Evolutionary conservation across 176 grass and related monocot genomes (phyloP), one percentile per base, ranked within the genome.

Genomic region (Tillandsia leiboldiana): DNA sequence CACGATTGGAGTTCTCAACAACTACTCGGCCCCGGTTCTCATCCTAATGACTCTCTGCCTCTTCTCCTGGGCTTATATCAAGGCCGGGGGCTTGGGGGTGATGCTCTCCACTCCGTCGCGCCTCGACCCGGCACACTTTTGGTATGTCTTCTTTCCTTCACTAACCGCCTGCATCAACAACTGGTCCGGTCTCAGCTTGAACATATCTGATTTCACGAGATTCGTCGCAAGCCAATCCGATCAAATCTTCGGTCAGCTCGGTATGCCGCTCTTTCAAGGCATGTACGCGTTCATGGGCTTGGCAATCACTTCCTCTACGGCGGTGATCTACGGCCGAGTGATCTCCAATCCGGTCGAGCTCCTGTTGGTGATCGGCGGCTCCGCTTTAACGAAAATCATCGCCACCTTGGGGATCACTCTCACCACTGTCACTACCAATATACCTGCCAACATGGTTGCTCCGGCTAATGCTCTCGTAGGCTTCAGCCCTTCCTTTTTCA

Each of bases 101-200:
- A 81, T 85, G 83, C n/a, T 86, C 23, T 81, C 78, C 14, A 11
- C 68, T 62, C 78, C 72, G 11, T 53, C 59, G 10, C 83, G 73
- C 22, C 67, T 80, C 24, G 3, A 26, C 23, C 73, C 62, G 12
- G 7, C 68, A 6, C 63, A 80, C 48, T 77, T 80, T 33, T 81
- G 78, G 83, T n/a, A 68, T 49, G 63, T 86, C 47, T 86, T 85
- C 70, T 72, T 85, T 61, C 72, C 83, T 56, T 85, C 83, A 18
- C 52, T 85, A 52, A 86, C 83, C 23, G 83, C 68, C 26, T 64
- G 48, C 75, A 11, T 86, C 56, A 59, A 63, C 1, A 2, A 13
- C 49, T 86, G 83, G 83, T 61, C 78, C 9, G 7, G 20, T 12
- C 8, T 81, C 23, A 63, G 75, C 2, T 71, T 86, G 23, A 86